Conservation (phyloP, 1,284 basidiomycete genomes). For the Lentinula novae-zelandiae region DNA sequence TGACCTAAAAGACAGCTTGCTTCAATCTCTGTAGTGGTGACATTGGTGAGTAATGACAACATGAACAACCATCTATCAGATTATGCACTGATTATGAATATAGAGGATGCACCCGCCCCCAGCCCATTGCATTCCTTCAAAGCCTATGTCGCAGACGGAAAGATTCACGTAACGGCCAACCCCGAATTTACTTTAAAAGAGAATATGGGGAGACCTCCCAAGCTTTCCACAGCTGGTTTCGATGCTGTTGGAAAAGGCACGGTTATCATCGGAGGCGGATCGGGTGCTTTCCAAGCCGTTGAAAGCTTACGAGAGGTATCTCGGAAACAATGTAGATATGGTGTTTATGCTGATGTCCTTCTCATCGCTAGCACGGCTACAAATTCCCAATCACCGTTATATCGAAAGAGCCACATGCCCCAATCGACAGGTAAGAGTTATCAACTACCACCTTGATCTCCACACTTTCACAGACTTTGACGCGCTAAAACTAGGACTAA, state of each 20-base stretch:
- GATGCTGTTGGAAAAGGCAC: slow-evolving; percentile 53
- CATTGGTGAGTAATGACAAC: slow-evolving; percentile 45
- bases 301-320: slow-evolving; percentile 81
- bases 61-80: not conserved
- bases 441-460: not conserved
- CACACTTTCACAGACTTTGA: no score
- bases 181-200: slow-evolving; percentile 63
- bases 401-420: slow-evolving; percentile 76
- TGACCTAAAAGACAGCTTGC: slow-evolving; percentile 55
- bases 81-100: not conserved
- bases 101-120: slow-evolving; percentile 90
- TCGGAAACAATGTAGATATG: not conserved
- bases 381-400: slow-evolving; percentile 76
- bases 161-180: slow-evolving; percentile 81
- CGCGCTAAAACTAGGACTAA: slow-evolving; percentile 36
- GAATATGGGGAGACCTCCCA: slow-evolving; percentile 62
- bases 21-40: slow-evolving; percentile 83
- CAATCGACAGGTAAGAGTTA: slow-evolving; percentile 73
- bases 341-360: not conserved
- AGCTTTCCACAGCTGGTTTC: slow-evolving; percentile 39
- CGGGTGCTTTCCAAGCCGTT: slow-evolving; percentile 76
- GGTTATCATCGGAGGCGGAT: slow-evolving; percentile 87
- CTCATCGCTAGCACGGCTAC: slow-evolving; percentile 62
- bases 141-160: slow-evolving; percentile 64
- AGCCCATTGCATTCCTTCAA: slow-evolving; percentile 83